A percentile compares a stretch with the other conserved stretches of the same genome.
These are phyloP conservation scores for Thuja plicata DNA, from an alignment of 83 land plant species.

Conservation along the genomic window DNA sequence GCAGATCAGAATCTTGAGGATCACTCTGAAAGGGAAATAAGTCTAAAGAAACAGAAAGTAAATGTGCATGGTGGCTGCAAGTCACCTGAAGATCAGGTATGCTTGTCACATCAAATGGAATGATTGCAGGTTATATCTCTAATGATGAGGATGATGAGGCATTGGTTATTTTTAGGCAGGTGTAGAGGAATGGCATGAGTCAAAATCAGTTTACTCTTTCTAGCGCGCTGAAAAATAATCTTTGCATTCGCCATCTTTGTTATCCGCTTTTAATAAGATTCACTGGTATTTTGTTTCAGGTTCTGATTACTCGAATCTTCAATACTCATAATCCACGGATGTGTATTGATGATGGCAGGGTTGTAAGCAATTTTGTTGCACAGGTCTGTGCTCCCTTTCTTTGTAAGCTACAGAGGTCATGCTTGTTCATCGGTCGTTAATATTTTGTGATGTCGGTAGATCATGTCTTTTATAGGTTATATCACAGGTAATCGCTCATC, in stretches of 20 bases:
- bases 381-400: constrained; percentile 41
- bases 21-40: neutral
- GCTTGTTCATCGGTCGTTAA: neutral
- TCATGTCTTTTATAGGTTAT: neutral
- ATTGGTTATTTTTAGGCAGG: constrained; percentile 28
- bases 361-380: constrained; percentile 84
- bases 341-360: constrained; percentile 93
- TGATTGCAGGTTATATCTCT: constrained; percentile 58
- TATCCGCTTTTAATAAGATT: neutral
- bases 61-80: constrained; percentile 6
- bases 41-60: constrained; percentile 6
- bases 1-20: neutral
- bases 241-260: neutral
- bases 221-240: constrained; percentile 51
- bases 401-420: neutral
- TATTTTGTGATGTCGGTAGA: neutral
- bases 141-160: constrained; percentile 46
- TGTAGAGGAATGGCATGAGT: constrained; percentile 35
- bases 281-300: constrained; percentile 27
- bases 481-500: neutral
- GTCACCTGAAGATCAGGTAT: constrained; percentile 5
- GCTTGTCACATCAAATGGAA: constrained; percentile 48
- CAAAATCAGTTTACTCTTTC: constrained; percentile 53
- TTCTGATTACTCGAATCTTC: constrained; percentile 83
- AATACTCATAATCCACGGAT: constrained; percentile 91